Conservation (phyloP, 2,329 filamentous ascomycete species). For the Trichoderma guizhouense region DNA sequence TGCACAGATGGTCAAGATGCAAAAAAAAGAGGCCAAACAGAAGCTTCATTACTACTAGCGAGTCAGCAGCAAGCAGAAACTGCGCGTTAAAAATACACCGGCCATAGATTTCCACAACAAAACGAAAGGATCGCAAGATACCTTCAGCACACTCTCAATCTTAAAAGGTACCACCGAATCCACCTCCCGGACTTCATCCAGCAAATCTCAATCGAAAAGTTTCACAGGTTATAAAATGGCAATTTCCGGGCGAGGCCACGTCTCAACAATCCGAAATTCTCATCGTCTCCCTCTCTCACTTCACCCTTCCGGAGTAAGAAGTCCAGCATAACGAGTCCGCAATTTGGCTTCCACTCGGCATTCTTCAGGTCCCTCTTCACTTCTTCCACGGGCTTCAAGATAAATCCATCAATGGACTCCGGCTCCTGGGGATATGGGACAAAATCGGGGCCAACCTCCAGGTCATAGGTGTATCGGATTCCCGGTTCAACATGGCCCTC, state of each 20-base stretch:
- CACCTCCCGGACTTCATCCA: not conserved
- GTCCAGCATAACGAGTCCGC: conserved; percentile 39
- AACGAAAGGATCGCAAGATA: not conserved
- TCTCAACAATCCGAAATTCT: conserved; percentile 23
- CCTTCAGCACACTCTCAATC: not conserved
- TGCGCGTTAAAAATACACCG: not conserved
- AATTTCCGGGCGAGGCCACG: conserved; percentile 26
- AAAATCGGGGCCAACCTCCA: conserved; percentile 28
- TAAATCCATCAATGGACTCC: conserved; percentile 30
- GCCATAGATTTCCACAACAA: not conserved
- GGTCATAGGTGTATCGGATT: conserved; percentile 37
- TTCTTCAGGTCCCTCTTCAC: conserved; percentile 29
- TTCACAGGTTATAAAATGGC: conserved; percentile 25
- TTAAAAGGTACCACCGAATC: not conserved
- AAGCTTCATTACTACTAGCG: not conserved
- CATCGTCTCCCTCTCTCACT: conserved; percentile 26
- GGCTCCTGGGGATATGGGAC: conserved; percentile 27
- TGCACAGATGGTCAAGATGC: not conserved
- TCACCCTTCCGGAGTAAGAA: conserved; percentile 34
- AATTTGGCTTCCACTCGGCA: conserved; percentile 38
- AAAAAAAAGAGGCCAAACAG: not conserved
- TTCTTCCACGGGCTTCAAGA: conserved; percentile 28
- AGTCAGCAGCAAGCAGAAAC: not conserved
- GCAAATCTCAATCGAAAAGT: not conserved
- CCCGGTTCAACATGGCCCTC: conserved; percentile 37